Evolutionary conservation across 2,329 filamentous ascomycete species (phyloP).

Genomic region (Cercospora sojina): DNA sequence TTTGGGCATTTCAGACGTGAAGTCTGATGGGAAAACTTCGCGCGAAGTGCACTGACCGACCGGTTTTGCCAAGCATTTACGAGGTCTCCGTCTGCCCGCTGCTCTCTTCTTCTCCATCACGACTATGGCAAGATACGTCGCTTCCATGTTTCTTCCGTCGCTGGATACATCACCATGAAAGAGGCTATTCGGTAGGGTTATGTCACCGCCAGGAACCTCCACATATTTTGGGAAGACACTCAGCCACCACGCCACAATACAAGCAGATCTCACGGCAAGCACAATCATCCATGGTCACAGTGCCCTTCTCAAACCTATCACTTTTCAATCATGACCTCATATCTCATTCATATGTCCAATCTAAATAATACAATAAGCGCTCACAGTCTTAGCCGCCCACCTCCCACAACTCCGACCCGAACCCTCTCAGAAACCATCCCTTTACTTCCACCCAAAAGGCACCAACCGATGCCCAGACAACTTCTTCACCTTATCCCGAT

Average conservation of each 20-base stretch:
- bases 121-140: background rate
- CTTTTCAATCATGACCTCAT: background rate
- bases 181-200: background rate
- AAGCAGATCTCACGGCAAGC: background rate
- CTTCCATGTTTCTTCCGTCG: background rate
- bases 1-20: background rate
- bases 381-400: background rate
- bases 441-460: constrained; percentile 3
- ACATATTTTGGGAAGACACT: background rate
- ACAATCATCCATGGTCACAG: background rate
- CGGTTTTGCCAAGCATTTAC: background rate
- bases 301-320: background rate
- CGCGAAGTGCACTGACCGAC: background rate
- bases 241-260: background rate
- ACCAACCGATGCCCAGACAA: constrained; percentile 23
- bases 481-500: constrained; percentile 18
- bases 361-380: background rate
- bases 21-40: background rate
- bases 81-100: background rate
- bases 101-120: background rate
- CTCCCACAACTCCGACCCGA: background rate
- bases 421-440: background rate
- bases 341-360: background rate
- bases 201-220: too few species aligned
- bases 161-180: background rate